Evolutionary conservation across 2,329 filamentous ascomycete species (phyloP).

Genomic region (Plectosphaerella plurivora): DNA sequence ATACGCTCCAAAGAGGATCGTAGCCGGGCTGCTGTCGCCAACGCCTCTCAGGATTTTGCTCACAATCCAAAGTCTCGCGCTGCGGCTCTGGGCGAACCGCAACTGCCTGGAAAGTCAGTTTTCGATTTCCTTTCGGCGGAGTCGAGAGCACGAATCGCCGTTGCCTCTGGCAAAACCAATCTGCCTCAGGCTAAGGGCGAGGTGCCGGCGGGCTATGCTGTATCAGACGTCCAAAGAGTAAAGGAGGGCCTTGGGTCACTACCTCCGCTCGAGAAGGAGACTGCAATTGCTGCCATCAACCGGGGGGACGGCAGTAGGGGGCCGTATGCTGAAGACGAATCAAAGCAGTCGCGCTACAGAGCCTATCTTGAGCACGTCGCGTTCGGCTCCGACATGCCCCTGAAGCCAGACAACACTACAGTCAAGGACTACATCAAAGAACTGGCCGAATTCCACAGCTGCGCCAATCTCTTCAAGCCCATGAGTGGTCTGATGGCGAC

Average conservation of each 20-base stretch:
- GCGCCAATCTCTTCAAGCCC: conserved; percentile 75
- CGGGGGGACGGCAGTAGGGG: conserved; percentile 62
- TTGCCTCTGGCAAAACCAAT: conserved; percentile 68
- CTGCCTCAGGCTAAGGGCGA: conserved; percentile 77
- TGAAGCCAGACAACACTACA: conserved; percentile 34
- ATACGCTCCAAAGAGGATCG: conserved; percentile 15
- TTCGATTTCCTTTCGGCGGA: conserved; percentile 86
- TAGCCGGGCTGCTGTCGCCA: neutral
- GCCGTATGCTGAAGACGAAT: conserved; percentile 79
- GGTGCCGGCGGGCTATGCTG: conserved; percentile 59
- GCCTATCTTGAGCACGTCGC: conserved; percentile 75
- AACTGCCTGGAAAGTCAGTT: conserved; percentile 85
- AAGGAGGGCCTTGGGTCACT: conserved; percentile 54
- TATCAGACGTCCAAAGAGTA: conserved; percentile 59
- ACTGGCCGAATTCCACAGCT: conserved; percentile 66
- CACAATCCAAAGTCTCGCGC: conserved; percentile 75
- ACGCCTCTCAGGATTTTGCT: conserved; percentile 20
- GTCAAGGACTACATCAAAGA: conserved; percentile 78
- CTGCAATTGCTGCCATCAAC: conserved; percentile 63
- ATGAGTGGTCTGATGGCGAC: conserved; percentile 91
- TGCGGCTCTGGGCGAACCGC: conserved; percentile 64
- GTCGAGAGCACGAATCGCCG: conserved; percentile 70
- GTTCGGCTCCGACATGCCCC: conserved; percentile 51
- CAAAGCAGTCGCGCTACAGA: conserved; percentile 76
- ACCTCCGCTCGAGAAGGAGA: conserved; percentile 61